Base-by-base conservation (phyloP, 2,329 filamentous ascomycete genomes). In the Fusarium camptoceras region DNA sequence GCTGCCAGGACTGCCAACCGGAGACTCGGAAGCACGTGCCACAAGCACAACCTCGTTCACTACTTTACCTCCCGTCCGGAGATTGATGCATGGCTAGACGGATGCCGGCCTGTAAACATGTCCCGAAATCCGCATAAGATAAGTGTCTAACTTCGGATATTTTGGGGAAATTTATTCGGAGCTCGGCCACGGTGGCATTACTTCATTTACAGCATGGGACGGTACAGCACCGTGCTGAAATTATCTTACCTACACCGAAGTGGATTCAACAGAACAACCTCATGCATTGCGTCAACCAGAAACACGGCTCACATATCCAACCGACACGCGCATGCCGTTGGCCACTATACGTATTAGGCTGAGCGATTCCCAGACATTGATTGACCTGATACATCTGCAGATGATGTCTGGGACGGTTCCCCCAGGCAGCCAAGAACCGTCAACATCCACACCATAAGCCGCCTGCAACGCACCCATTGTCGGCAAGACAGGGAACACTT, bases 381-480 rank as follows among this genome's bases (percentile, higher is more conserved):
- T 34, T 31, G 42, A 49, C 24, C 34, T 59, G 22, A 56, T 63
- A 56, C 60, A 64, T 56, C 20, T 48, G 37, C 8, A 24, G 30
- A 30, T 11, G 20, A n/a, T 27, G 30, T 48, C 43, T 56, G 30
- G 54, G 37, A 55, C 22, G 9, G 20, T 47, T 25, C 41, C 42
- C 28, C 14, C 18, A 15, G 14, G n/a, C 43, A 51, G 54, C 51
- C 34, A 64, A 70, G 70, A 68, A 66, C 63, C 51, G 25, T 61
- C 57, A 65, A 60, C 39, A 48, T 55, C 63, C 46, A 61, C 63
- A 60, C 59, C 61, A 57, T 55, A 58, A 64, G 63, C 62, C 42
- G 48, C 59, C 44, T 59, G 48, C 41, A 30, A 59, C 49, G 56
- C 37, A 64, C 34, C 49, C 42, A 34, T 39, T 41, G 24, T 48